Base-by-base conservation (phyloP, 2,329 filamentous ascomycete genomes). In the Dactylellina cionopaga region DNA sequence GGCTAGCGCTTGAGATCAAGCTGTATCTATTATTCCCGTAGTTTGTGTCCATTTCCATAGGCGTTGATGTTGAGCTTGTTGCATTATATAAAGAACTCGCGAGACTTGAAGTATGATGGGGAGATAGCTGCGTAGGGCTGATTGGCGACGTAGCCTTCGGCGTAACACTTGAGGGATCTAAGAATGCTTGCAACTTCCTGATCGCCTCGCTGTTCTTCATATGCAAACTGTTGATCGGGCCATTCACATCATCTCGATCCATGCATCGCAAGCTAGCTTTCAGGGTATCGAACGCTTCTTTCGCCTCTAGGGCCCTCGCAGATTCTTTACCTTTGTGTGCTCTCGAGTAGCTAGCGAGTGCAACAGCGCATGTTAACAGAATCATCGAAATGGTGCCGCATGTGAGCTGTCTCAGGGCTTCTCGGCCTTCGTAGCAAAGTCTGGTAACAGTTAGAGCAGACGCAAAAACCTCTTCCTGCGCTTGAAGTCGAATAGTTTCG, bases 191-290 rank as follows among this genome's bases (percentile, higher is more conserved):
- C 3, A 71, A 58, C 27, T 71, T 71, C 35, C 58, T 71, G 51
- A 71, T 71, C 4, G 66, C 66, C n/a, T 71, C 66, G 22, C 66
- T 71, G 31, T 71, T 71, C 43, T 71, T 71, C 66, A 71, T 71
- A 22, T 71, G 66, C 17, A 71, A 49, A 39, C 60, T 65, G 54
- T 73, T 65, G 24, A 60, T 55, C 11, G 62, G 69, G 1, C 59
- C 69, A 15, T 13, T 62, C 24, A 43, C 9, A 31, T 59, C 60
- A 2, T 63, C 58, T 31, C 54, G 43, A 37, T 73, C 69, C 29
- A 73, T 46, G 24, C 60, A 66, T 13, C 69, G 37, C 35, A 73
- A 35, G 39, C 69, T 73, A 13, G 60, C 55, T 24, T 44, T 55
- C 1, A 73, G 22, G 9, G 62, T 66, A 29, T 73, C 69, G 24